Evolutionary conservation across 306 rosid genomes (phyloP).

Genomic region (Vachellia pachyceras): DNA sequence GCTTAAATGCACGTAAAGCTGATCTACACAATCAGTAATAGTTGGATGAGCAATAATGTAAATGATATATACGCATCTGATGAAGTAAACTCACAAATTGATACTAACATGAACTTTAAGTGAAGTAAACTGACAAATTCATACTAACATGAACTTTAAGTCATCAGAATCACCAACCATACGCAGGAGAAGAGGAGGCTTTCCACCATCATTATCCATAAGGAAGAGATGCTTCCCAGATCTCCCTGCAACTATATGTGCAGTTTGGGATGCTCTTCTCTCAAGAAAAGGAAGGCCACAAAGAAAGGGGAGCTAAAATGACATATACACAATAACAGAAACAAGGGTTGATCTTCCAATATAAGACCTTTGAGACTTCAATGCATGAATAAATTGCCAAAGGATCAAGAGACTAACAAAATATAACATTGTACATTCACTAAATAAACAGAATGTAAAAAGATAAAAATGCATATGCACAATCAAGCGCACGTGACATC

Average conservation of each 20-base stretch:
- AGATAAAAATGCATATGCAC: background rate
- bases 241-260: constrained; percentile 90
- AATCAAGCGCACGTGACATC: background rate
- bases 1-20: constrained; percentile 76
- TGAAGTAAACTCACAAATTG: too few species aligned
- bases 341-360: constrained; percentile 19
- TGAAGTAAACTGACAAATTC: constrained; percentile 14
- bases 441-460: background rate
- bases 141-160: constrained; percentile 87
- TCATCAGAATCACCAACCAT: constrained; percentile 83
- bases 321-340: constrained; percentile 27
- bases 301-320: constrained; percentile 78
- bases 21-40: constrained; percentile 64
- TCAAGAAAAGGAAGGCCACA: constrained; percentile 95
- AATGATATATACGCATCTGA: constrained; percentile 33
- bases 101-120: too few species aligned
- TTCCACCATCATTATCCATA: constrained; percentile 69
- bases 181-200: constrained; percentile 84
- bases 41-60: constrained; percentile 28
- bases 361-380: constrained; percentile 14
- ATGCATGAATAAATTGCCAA: constrained; percentile 12
- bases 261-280: constrained; percentile 88
- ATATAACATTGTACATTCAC: background rate
- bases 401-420: background rate
- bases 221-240: constrained; percentile 98